These are phyloP conservation scores for Schizochytrium sp. DNA, from an alignment of 108 stramenopile species.

Conservation along the genomic window DNA sequence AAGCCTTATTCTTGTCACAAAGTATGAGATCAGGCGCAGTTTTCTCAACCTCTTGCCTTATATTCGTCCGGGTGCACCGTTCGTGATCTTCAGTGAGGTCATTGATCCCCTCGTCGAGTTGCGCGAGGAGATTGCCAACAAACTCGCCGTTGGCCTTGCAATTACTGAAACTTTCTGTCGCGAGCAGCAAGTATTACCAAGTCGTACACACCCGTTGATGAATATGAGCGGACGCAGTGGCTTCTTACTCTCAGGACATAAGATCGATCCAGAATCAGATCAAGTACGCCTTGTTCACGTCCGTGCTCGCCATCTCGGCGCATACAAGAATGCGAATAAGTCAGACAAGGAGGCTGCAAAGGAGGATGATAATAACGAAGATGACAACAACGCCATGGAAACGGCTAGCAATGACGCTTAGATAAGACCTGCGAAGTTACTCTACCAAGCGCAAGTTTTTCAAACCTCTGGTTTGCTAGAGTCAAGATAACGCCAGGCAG, in stretches of 20 bases:
- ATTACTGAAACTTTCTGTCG: slow-evolving; percentile 88
- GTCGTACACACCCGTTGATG: slow-evolving; percentile 91
- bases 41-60: slow-evolving; percentile 81
- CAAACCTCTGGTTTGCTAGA: too few relatives aligned
- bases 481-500: too few relatives aligned
- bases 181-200: slow-evolving; percentile 87
- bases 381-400: too few relatives aligned
- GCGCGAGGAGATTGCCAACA: slow-evolving; percentile 75
- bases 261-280: slow-evolving; percentile 67
- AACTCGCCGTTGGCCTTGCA: slow-evolving; percentile 85
- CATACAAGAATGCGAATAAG: background rate
- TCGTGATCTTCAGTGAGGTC: slow-evolving; percentile 88
- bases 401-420: too few relatives aligned
- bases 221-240: slow-evolving; percentile 89
- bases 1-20: slow-evolving; percentile 78
- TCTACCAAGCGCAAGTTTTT: too few relatives aligned
- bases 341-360: background rate
- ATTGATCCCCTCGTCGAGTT: slow-evolving; percentile 86
- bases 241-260: slow-evolving; percentile 85
- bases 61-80: slow-evolving; percentile 84
- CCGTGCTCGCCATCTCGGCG: background rate
- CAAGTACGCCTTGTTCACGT: background rate
- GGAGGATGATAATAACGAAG: background rate
- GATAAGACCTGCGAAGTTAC: too few relatives aligned
- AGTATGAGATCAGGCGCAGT: slow-evolving; percentile 81